A percentile compares a stretch with the other conserved stretches of the same genome.
Conservation (phyloP, 2,329 filamentous ascomycete species). For the Raffaelea albimanens region DNA sequence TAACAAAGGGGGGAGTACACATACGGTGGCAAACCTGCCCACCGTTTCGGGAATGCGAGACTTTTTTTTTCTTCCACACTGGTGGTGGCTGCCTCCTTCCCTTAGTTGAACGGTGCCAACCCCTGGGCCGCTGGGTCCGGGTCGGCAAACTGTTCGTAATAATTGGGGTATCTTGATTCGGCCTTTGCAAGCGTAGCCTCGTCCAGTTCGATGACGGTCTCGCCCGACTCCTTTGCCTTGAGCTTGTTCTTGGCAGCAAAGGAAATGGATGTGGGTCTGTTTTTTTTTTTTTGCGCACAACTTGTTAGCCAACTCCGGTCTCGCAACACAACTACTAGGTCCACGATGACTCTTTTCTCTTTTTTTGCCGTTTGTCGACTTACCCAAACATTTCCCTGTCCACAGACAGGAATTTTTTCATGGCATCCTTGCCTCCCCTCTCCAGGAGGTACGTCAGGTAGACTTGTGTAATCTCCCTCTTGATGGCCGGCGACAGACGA, state of each 20-base stretch:
- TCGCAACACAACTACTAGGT: too few relatives aligned
- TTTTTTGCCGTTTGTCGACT: too few relatives aligned
- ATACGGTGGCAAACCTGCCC: too few relatives aligned
- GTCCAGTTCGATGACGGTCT: conserved; percentile 34
- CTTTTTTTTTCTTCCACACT: background rate
- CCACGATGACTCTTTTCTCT: too few relatives aligned
- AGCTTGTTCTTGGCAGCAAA: conserved; percentile 27
- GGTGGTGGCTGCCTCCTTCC: background rate
- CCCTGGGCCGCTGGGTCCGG: conserved; percentile 37
- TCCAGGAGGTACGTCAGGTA: conserved; percentile 83
- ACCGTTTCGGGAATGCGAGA: too few relatives aligned
- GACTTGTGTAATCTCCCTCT: conserved; percentile 64
- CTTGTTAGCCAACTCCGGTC: too few relatives aligned
- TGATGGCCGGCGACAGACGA: conserved; percentile 53
- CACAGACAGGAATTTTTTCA: conserved; percentile 74
- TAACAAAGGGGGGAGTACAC: too few relatives aligned
- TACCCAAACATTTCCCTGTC: conserved; percentile 84
- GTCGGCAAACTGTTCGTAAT: conserved; percentile 42
- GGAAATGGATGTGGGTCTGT: conserved; percentile 37
- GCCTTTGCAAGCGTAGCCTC: conserved; percentile 40
- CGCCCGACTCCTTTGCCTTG: conserved; percentile 36
- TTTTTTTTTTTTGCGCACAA: background rate
- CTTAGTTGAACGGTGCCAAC: conserved; percentile 37
- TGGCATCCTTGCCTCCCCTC: conserved; percentile 69
- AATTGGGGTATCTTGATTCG: conserved; percentile 39